These are phyloP conservation scores for Betula pendula DNA, from an alignment of 306 rosid genomes.

Conservation along the genomic window DNA sequence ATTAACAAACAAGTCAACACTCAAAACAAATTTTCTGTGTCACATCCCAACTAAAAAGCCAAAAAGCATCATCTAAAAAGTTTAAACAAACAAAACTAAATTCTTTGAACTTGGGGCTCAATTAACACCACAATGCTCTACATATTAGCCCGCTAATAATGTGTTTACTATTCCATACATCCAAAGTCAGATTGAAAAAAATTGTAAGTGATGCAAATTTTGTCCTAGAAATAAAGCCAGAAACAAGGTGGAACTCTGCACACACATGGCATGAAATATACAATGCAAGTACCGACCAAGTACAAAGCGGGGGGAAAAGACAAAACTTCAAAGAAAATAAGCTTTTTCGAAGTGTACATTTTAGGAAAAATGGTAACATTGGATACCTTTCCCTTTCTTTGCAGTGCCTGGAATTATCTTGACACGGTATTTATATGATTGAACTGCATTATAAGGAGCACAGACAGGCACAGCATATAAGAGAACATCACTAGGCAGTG, in stretches of 20 bases:
- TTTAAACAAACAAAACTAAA: no score
- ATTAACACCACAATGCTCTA: not conserved
- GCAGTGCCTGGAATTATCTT: conserved; percentile 89
- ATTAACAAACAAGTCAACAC: no score
- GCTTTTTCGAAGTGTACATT: not conserved
- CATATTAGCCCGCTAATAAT: not conserved
- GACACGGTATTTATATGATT: conserved; percentile 85
- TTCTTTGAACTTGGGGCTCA: not conserved
- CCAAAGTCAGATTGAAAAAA: not conserved
- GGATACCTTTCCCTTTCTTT: conserved; percentile 90
- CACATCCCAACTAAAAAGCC: no score
- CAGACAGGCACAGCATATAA: conserved; percentile 90
- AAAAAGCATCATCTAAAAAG: no score
- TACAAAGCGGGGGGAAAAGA: not conserved
- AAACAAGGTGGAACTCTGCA: not conserved
- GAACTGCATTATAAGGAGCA: conserved; percentile 84
- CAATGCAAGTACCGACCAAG: not conserved
- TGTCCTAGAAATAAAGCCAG: not conserved
- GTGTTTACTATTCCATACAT: not conserved
- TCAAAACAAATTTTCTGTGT: no score
- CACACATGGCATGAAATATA: not conserved
- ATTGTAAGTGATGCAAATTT: not conserved
- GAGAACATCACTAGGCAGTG: conserved; percentile 85
- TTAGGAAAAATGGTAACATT: not conserved
- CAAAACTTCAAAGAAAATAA: not conserved